Evolutionary conservation across 352 stramenopile genomes (phyloP).

Genomic region (Pythium scleroteichum): DNA sequence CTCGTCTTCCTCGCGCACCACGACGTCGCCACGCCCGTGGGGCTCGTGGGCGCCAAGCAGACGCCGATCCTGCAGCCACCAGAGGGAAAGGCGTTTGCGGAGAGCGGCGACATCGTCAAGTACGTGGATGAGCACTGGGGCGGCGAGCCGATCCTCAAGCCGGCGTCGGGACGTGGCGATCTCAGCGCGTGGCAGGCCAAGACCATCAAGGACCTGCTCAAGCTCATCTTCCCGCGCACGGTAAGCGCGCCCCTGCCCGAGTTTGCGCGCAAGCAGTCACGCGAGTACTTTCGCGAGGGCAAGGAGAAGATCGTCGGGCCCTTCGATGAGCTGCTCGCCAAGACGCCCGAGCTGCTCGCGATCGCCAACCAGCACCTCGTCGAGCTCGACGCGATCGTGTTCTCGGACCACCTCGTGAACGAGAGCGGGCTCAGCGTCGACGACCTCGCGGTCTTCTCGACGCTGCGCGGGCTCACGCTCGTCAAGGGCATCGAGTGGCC

Average conservation of each 20-base stretch:
- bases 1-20: slow-evolving; percentile 41
- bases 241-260: slow-evolving; percentile 43
- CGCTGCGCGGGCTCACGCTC: slow-evolving; percentile 48
- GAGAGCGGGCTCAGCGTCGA: slow-evolving; percentile 44
- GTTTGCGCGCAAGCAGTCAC: slow-evolving; percentile 43
- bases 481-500: slow-evolving; percentile 53
- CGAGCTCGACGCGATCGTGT: slow-evolving; percentile 39
- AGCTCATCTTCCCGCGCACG: slow-evolving; percentile 49
- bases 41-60: slow-evolving; percentile 37
- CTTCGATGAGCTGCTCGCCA: slow-evolving; percentile 41
- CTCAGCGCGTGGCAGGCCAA: slow-evolving; percentile 45
- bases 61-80: slow-evolving; percentile 24
- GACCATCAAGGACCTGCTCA: slow-evolving; percentile 33
- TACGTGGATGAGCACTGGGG: slow-evolving; percentile 45
- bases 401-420: slow-evolving; percentile 45
- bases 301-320: slow-evolving; percentile 53
- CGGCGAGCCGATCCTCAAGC: slow-evolving; percentile 28
- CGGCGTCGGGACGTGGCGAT: slow-evolving; percentile 36
- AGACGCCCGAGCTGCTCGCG: slow-evolving; percentile 39
- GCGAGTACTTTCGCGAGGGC: slow-evolving; percentile 53
- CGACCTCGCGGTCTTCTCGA: slow-evolving; percentile 53
- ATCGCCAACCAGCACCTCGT: slow-evolving; percentile 43
- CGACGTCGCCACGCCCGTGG: slow-evolving; percentile 39
- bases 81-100: slow-evolving; percentile 29
- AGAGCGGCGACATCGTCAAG: slow-evolving; percentile 46